Evolutionary conservation across 116 monocot species (phyloP).

Genomic region (Zostera marina): DNA sequence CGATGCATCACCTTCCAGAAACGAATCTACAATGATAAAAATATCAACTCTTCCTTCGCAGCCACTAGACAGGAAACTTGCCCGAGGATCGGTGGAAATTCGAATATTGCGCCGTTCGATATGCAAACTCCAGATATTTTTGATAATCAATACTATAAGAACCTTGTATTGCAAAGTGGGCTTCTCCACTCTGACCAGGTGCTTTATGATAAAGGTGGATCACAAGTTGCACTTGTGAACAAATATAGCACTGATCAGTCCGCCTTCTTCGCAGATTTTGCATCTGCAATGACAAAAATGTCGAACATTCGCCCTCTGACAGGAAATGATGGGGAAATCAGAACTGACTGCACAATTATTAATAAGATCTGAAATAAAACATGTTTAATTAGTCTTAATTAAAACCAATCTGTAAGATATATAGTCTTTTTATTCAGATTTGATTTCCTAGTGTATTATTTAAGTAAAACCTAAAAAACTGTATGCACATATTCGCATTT

Average conservation of each 20-base stretch:
- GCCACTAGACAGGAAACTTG: constrained; percentile 13
- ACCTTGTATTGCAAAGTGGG: constrained; percentile 9
- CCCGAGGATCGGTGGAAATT: constrained; percentile 16
- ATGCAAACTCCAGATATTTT: constrained; percentile 16
- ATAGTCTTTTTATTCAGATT: too few relatives aligned
- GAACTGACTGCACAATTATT: too few relatives aligned
- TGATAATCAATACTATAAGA: constrained; percentile 26
- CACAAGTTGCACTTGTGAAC: constrained; percentile 10
- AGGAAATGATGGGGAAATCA: too few relatives aligned
- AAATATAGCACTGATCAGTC: constrained; percentile 7
- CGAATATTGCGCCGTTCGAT: constrained; percentile 32
- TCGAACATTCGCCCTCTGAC: too few relatives aligned
- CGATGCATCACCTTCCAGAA: constrained; percentile 20
- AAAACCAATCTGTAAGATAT: too few relatives aligned
- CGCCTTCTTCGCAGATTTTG: constrained; percentile 20
- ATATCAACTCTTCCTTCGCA: constrained; percentile 30
- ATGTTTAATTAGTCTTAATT: too few relatives aligned
- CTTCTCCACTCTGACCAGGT: constrained; percentile 29
- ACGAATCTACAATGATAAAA: constrained; percentile 40
- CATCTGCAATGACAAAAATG: constrained; percentile 28
- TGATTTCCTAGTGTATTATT: constrained; percentile 4
- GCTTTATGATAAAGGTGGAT: constrained; percentile 16
- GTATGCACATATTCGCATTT: too few relatives aligned
- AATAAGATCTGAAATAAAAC: too few relatives aligned
- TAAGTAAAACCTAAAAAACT: too few relatives aligned